A percentile compares a stretch with the other conserved stretches of the same genome.
Conservation (phyloP, 1,284 basidiomycete species). For the Cerrena zonata region DNA sequence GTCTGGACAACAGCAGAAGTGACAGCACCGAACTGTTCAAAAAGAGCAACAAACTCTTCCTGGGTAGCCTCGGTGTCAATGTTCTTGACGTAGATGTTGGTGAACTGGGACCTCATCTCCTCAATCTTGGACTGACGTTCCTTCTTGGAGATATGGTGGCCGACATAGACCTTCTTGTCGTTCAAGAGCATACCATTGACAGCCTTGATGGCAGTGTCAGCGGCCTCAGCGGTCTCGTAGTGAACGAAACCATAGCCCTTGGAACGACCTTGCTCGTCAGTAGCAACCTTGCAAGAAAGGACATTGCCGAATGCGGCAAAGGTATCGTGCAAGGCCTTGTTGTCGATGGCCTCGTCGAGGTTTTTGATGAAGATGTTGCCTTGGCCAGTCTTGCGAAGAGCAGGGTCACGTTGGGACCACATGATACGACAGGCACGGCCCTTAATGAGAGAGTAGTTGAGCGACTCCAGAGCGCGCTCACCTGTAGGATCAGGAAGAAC, state of each 20-base stretch:
- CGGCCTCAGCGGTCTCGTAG: constrained; percentile 96
- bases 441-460: constrained; percentile 99
- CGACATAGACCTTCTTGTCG: constrained; percentile 99
- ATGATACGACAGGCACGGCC: constrained; percentile 99
- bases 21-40: constrained; percentile 76
- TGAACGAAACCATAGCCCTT: constrained; percentile 98
- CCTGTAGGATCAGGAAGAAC: constrained; percentile 50
- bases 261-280: constrained; percentile 86
- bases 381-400: constrained; percentile 97
- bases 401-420: constrained; percentile 99
- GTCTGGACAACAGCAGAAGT: constrained; percentile 82
- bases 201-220: constrained; percentile 93
- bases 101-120: constrained; percentile 94
- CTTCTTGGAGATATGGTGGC: constrained; percentile 96
- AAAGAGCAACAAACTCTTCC: constrained; percentile 84
- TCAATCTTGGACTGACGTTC: constrained; percentile 95
- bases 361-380: constrained; percentile 99
- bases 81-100: constrained; percentile 99
- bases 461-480: constrained; percentile 97
- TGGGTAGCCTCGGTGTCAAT: constrained; percentile 80
- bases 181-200: constrained; percentile 99
- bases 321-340: constrained; percentile 99
- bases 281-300: constrained; percentile 98
- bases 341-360: constrained; percentile 96
- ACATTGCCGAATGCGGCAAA: constrained; percentile 99